Percentiles rank a stretch among this genome's conserved stretches.
Conservation (phyloP, 2,329 filamentous ascomycete species). For the Myriangium duriaei region DNA sequence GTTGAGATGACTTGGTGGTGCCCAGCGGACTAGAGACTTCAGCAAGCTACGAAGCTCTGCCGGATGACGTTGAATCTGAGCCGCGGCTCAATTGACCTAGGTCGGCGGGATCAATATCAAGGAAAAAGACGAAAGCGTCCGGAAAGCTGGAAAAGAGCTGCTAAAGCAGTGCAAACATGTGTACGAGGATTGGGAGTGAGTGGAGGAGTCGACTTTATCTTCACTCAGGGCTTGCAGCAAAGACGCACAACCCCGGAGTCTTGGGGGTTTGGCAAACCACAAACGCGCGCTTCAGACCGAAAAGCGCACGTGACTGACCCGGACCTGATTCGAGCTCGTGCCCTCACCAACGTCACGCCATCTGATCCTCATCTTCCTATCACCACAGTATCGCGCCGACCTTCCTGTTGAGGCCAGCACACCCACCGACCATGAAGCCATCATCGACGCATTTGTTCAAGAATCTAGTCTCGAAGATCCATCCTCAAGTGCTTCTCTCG, state of each 20-base stretch:
- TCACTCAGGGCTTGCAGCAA: neutral
- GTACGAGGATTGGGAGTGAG: neutral
- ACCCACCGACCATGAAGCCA: slow-evolving; percentile 44
- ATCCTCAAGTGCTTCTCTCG: slow-evolving; percentile 40
- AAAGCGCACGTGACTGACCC: too few relatives aligned
- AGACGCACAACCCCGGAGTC: neutral
- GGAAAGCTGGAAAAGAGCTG: neutral
- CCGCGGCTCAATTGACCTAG: slow-evolving; percentile 4
- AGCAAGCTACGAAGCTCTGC: neutral
- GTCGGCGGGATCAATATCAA: neutral
- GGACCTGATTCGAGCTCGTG: too few relatives aligned
- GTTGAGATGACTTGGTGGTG: neutral
- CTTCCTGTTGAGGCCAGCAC: too few relatives aligned
- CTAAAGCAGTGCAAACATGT: neutral
- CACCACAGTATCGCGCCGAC: too few relatives aligned
- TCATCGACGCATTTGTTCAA: slow-evolving; percentile 36
- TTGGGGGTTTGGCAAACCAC: too few relatives aligned
- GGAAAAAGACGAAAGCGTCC: neutral
- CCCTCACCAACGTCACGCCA: too few relatives aligned
- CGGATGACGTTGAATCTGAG: neutral
- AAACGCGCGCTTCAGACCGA: too few relatives aligned
- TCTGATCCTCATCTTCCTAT: too few relatives aligned
- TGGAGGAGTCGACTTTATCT: neutral
- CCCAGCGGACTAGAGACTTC: neutral
- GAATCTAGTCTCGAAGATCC: slow-evolving; percentile 41